Evolutionary conservation across 495 filamentous ascomycete species (phyloP), one percentile per base, ranked within the genome.

Genomic region (Penicillium diatomitis): DNA sequence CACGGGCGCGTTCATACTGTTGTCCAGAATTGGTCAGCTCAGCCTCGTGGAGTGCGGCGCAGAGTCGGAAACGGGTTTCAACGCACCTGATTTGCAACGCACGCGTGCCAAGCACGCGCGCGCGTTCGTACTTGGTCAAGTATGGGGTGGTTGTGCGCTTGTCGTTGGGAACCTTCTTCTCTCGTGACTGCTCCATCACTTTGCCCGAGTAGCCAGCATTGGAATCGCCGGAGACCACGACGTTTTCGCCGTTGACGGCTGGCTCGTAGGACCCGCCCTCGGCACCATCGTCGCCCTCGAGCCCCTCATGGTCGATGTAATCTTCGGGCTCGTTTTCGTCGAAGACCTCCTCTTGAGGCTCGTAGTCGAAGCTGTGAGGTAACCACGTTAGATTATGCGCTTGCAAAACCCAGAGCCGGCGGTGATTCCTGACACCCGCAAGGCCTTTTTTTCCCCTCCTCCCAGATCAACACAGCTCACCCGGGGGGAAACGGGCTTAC

Each of bases 111-210:
- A 98, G 73, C 48, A 98, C 86, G 57, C 92, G 82, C 43, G 92
- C 92, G 57, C 82, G 78, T 78, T 98, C 92, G 70, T 98, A 98
- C 71, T 98, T 98, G 57, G 92, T 98, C 90, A 98, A 94, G 75
- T 96, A 98, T 4, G 92, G 94, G 38, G 92, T 98, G 2, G 94
- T 97, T 5, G 79, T 83, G 55, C 92, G 81, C 73, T 92, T 77
- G 46, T 95, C 89, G 53, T 88, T 84, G 32, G 89, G 79, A 38
- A 98, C 86, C 70, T 86, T 90, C 76, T 92, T 96, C 64, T 88
- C 85, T 63, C 87, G 87, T 52, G 81, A 66, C 53, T 81, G 83
- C 59, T 74, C 73, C 56, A 82, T 76, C 53, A 75, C 72, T 50
- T 69, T 69, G 44, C 68, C 69, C 1, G 71, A 69, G 20, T 70